Conservation (phyloP, 2,329 filamentous ascomycete genomes). For the Colletotrichum karsti region DNA sequence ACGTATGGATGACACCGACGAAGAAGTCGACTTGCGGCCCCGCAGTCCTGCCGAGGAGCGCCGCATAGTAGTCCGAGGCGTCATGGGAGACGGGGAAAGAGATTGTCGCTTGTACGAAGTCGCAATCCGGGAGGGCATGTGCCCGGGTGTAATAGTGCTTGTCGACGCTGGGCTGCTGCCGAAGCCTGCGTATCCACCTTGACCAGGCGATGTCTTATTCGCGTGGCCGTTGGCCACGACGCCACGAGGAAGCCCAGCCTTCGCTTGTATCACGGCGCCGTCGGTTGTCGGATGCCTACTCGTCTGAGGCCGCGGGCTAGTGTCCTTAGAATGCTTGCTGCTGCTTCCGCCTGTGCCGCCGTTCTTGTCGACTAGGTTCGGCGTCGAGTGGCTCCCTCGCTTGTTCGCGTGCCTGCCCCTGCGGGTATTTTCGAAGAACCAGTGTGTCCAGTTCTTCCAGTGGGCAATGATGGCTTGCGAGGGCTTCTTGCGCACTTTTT, state of each 20-base stretch:
- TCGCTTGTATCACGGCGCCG: constrained; percentile 43
- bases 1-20: constrained; percentile 90
- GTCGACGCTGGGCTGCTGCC: constrained; percentile 37
- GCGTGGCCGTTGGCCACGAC: constrained; percentile 61
- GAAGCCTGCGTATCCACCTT: constrained; percentile 3
- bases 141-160: constrained; percentile 37
- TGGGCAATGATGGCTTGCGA: constrained; percentile 67
- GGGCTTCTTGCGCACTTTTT: constrained; percentile 64
- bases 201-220: constrained; percentile 34
- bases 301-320: constrained; percentile 67
- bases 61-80: constrained; percentile 86
- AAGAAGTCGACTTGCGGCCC: constrained; percentile 94
- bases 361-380: constrained; percentile 64
- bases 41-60: constrained; percentile 84
- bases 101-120: constrained; percentile 76
- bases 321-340: constrained; percentile 57
- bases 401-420: constrained; percentile 58
- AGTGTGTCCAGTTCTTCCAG: constrained; percentile 72
- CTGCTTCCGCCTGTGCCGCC: constrained; percentile 40
- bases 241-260: constrained; percentile 57
- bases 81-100: constrained; percentile 85
- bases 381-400: constrained; percentile 65
- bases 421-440: constrained; percentile 67
- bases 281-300: constrained; percentile 61
- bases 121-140: constrained; percentile 42